A percentile compares a stretch with the other conserved stretches of the same genome.
Conservation (phyloP, 108 stramenopile species). For the Skeletonema grethae region DNA sequence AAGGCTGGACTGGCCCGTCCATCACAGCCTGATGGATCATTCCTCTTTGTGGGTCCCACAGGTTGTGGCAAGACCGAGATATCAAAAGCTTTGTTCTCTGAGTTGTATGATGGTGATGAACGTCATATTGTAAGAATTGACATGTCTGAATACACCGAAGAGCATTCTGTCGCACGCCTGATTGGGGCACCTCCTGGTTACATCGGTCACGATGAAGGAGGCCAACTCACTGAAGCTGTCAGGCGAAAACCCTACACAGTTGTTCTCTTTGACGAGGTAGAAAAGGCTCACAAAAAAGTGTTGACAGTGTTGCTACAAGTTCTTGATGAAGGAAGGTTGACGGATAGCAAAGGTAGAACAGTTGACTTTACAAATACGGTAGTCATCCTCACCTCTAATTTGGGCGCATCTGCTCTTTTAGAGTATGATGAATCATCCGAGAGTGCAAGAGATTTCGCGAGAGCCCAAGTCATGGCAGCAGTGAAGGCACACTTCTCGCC, state of each 20-base stretch:
- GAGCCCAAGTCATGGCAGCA: conserved; percentile 74
- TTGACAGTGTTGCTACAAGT: conserved; percentile 92
- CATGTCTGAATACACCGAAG: conserved; percentile 92
- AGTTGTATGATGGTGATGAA: conserved; percentile 84
- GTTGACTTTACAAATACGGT: conserved; percentile 97
- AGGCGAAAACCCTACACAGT: conserved; percentile 94
- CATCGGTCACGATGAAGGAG: conserved; percentile 95
- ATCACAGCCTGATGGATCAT: conserved; percentile 69
- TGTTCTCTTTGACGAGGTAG: conserved; percentile 95
- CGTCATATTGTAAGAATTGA: conserved; percentile 82
- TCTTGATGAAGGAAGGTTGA: conserved; percentile 96
- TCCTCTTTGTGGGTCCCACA: conserved; percentile 84
- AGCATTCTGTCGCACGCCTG: conserved; percentile 79
- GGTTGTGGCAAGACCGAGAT: conserved; percentile 90
- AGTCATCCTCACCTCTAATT: conserved; percentile 94
- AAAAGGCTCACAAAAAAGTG: conserved; percentile 96
- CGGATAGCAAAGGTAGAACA: conserved; percentile 92
- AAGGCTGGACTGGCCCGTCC: conserved; percentile 70
- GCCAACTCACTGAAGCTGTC: conserved; percentile 96
- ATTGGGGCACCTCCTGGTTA: conserved; percentile 93
- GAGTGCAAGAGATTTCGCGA: conserved; percentile 68
- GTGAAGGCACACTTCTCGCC: conserved; percentile 91
- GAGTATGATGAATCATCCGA: conserved; percentile 68
- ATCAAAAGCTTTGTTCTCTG: conserved; percentile 71
- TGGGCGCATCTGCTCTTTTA: conserved; percentile 92